Base-by-base conservation (phyloP, 495 filamentous ascomycete species). In the Aspergillus campestris region DNA sequence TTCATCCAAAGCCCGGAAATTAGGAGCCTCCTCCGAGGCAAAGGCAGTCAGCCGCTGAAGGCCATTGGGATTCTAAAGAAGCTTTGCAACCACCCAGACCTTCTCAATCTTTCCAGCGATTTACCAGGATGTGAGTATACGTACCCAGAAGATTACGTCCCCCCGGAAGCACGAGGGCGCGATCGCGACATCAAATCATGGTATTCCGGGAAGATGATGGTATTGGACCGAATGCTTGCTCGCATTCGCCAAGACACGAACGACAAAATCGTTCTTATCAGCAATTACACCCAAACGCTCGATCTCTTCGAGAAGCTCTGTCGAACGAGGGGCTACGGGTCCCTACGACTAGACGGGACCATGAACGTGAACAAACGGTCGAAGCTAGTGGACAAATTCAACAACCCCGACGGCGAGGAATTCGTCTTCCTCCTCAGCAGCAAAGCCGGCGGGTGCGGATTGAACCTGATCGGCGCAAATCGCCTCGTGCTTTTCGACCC, bases 201-300 rank as follows among this genome's bases (percentile, higher is more conserved):
- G 91, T 96, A 97, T 64, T 94, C 87, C 0, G 92, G 92, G 36
- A 99, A 99, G 62, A 96, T 99, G 90, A 81, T 88, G 65, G 94
- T 97, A 14, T 83, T 99, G 14, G 92, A 96, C 62, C 84, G 92
- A 42, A 99, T 99, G 92, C 82, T 99, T 14, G 89, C 92, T 15
- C 86, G 91, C 15, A 99, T 99, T 54, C 87, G 89, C 10, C 79
- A 87, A 55, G 90, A 97, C 55, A 96, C 92, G 7, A 96, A 96
- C 53, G 92, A 99, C 74, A 99, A 99, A 69, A 97, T 99, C 56
- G 92, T 99, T 8, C 80, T 99, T 45, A 99, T 99, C 66, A 90
- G 84, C 64, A 99, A 99, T 51, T 99, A 96, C 67, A 96, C 92
- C 1, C 84, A 91, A 56, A 99, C 92, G 0, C 81, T 99, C 7